Evolutionary conservation across 345 rosid genomes (phyloP), one percentile per base, ranked within the genome.

Genomic region (Moricandia moricandioides): DNA sequence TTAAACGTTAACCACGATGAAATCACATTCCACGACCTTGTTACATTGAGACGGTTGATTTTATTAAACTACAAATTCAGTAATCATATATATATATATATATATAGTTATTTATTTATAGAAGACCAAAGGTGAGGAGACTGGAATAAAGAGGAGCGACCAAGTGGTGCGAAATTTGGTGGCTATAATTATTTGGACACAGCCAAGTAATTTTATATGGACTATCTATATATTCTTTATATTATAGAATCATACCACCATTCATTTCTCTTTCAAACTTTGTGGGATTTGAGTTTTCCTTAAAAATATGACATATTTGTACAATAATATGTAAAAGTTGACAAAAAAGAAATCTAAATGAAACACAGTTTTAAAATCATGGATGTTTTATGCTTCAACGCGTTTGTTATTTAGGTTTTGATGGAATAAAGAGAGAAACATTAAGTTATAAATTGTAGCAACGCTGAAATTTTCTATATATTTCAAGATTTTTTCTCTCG

Each of bases 91-190:
- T 47, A 47, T 13, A 47, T 4, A 43, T 12, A 4, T 12, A 39
- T 10, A 10, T 39, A 12, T 43, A 47, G n/a, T 47, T 47, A 47
- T 47, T n/a, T 47, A 47, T 47, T 47, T n/a, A 47, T 47, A n/a
- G 8, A 47, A 47, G 52, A 47, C 17, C 3, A 6, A 47, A 34
- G 45, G 17, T 27, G 37, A 66, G 51, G 39, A 51, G 82, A 82
- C 78, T 68, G 74, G 82, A 87, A 76, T 61, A 67, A 49, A 85
- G 86, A 81, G 72, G 72, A 75, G 69, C 78, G 83, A 73, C 80
- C 67, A 64, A 74, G 69, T 10, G 49, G 49, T 67, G 31, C 73
- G 67, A 43, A 37, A 61, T 71, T 70, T 84, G 73, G 92, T 83
- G 87, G 89, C 75, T 68, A 60, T 74, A 68, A 76, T 74, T 80